A percentile compares a stretch with the other conserved stretches of the same genome.
phyloP scores from a whole-genome alignment of 352 stramenopile species.

The Phytophthora cryptogea region DNA sequence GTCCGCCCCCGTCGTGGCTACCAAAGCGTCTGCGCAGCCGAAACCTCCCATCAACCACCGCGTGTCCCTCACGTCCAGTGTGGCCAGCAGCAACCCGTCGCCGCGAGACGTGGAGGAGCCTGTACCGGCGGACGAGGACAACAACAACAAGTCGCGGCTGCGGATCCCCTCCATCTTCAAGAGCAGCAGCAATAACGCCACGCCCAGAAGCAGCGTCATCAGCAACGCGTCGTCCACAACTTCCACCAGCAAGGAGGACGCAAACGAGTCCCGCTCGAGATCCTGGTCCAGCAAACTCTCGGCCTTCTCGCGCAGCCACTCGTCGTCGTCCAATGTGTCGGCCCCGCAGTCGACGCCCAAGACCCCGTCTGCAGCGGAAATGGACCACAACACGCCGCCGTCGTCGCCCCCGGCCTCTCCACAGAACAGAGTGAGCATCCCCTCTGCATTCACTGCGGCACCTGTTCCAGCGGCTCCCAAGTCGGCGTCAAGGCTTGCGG shows the following conservation, averaged over 20 bases:
- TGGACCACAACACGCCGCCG: conserved; percentile 26
- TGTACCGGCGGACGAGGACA: conserved; percentile 27
- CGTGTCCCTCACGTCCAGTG: conserved; percentile 37
- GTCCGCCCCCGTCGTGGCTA: conserved; percentile 29
- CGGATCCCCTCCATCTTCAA: conserved; percentile 66
- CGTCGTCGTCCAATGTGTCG: conserved; percentile 42
- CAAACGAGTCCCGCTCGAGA: conserved; percentile 29
- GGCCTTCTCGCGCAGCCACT: conserved; percentile 55
- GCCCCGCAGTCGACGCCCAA: conserved; percentile 29
- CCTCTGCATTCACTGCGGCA: conserved; percentile 36
- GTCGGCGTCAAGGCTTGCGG: conserved; percentile 55
- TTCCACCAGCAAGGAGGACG: conserved; percentile 37
- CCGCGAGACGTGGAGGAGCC: conserved; percentile 34
- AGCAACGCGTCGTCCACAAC: conserved; percentile 39
- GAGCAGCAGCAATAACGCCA: conserved; percentile 24
- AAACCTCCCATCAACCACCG: conserved; percentile 31
- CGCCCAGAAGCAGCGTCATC: conserved; percentile 38
- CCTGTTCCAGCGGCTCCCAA: conserved; percentile 28
- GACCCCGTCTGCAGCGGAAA: conserved; percentile 22
- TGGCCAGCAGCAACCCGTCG: conserved; percentile 37
- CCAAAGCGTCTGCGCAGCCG: conserved; percentile 22
- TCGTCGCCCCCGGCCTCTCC: conserved; percentile 34
- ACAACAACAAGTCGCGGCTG: conserved; percentile 40
- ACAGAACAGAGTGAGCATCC: conserved; percentile 35
- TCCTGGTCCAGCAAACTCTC: conserved; percentile 71